phyloP scores from a whole-genome alignment of 1,284 basidiomycete genomes.

The Ustilago trichophora region DNA sequence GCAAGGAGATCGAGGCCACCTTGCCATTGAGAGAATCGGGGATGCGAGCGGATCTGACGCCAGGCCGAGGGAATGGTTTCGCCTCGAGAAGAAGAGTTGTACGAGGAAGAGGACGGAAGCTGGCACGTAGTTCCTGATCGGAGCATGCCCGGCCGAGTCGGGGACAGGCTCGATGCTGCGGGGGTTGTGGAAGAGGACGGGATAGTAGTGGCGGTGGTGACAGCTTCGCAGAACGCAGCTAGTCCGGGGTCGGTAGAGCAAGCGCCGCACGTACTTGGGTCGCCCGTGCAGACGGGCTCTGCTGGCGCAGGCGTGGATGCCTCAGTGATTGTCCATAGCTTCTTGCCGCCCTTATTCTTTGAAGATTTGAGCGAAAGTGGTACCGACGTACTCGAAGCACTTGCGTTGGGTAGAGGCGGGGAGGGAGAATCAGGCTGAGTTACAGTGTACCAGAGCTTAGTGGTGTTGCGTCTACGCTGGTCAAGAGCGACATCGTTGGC shows the following conservation, averaged over 20 bases:
- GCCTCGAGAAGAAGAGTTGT: too few relatives aligned
- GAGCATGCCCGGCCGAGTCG: conserved; percentile 15
- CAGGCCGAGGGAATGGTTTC: conserved; percentile 61
- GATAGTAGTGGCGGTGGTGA: conserved; percentile 26
- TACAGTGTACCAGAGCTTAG: conserved; percentile 47
- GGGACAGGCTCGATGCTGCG: background rate
- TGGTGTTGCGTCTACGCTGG: conserved; percentile 12
- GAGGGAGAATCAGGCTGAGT: conserved; percentile 15
- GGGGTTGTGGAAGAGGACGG: background rate
- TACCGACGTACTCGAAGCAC: too few relatives aligned
- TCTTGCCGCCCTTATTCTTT: conserved; percentile 22
- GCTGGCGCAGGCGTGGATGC: conserved; percentile 5
- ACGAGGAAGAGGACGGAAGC: background rate
- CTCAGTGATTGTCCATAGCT: conserved; percentile 24
- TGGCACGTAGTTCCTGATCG: conserved; percentile 18
- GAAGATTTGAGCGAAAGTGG: conserved; percentile 20
- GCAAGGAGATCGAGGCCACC: conserved; percentile 63
- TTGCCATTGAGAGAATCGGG: conserved; percentile 53
- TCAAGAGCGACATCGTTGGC: conserved; percentile 22
- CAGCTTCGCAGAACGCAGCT: conserved; percentile 52
- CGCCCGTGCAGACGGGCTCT: conserved; percentile 46
- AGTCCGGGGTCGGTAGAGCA: conserved; percentile 51
- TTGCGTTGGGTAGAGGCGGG: background rate
- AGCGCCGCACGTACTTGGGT: conserved; percentile 49
- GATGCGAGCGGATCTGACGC: conserved; percentile 60